Conservation (phyloP, 129 eudicot species). For the Flaveria ramosissima region DNA sequence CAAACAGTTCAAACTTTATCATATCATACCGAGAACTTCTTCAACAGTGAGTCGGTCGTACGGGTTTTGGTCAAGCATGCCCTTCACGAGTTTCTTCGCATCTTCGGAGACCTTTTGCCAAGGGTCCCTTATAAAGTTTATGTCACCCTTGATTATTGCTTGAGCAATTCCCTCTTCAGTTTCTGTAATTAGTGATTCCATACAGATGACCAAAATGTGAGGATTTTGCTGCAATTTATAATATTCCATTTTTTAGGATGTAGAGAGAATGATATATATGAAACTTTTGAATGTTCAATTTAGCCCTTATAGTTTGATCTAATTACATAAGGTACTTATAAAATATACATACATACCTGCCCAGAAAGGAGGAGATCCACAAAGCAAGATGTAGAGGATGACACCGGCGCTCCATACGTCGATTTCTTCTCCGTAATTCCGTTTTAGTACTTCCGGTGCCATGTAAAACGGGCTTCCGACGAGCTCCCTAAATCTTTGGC, state of each 20-base stretch:
- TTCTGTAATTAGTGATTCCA: constrained; percentile 44
- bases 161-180: constrained; percentile 97
- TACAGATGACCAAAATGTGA: not conserved
- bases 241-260: not conserved
- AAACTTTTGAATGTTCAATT: not conserved
- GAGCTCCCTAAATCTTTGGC: constrained; percentile 66
- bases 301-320: constrained; percentile 6
- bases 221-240: not conserved
- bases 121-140: constrained; percentile 84
- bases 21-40: constrained; percentile 65
- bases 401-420: constrained; percentile 93
- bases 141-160: constrained; percentile 66
- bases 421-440: constrained; percentile 69
- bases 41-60: constrained; percentile 62
- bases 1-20: not conserved
- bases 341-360: constrained; percentile 51
- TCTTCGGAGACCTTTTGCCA: constrained; percentile 85
- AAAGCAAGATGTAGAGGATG: constrained; percentile 84
- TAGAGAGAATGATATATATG: not conserved
- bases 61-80: constrained; percentile 83
- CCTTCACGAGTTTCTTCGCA: constrained; percentile 67
- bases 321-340: not conserved
- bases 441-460: constrained; percentile 85
- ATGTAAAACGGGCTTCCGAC: constrained; percentile 96
- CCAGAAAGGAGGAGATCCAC: constrained; percentile 98